Base-by-base conservation (phyloP, 768 basidiomycete genomes). In the Leucogyrophana mollusca region DNA sequence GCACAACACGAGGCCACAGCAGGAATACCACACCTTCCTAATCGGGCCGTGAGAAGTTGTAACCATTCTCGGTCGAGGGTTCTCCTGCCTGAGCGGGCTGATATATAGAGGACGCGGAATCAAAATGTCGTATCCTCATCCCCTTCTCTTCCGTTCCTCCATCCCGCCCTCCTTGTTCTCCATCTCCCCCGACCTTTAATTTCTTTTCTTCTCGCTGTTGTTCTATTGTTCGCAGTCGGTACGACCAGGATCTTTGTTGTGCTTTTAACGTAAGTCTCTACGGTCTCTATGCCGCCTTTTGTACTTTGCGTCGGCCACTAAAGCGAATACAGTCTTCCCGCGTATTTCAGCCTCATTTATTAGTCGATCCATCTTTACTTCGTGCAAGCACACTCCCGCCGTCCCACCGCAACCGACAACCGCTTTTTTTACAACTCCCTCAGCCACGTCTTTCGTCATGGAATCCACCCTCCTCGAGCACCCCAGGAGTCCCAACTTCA, bases 401-500 rank as follows among this genome's bases (percentile, higher is more conserved):
- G 45, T 51, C 45, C 49, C 45, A 52, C 46, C 24, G 44, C 55
- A 40, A 40, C 45, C 37, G 39, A 40, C 47, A 9, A 3, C 32
- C 38, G 34, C 40, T 43, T 45, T 44, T 53, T 44, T 44, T 48
- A 40, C 38, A 32, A 25, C 23, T 44, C 33, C 42, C 37, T 45
- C 36, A 43, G 32, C 47, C 50, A 35, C 55, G 43, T 39, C 30
- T 54, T 40, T 52, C 55, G 51, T 53, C 57, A 74, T 77, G 74
- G 77, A 79, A 55, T 71, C 71, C 38, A 74, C 72, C 39, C 68
- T 73, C 51, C 73, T 76, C 67, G 74, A 76, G 65, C 72, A 73
- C 68, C 68, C 71, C 46, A 73, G 74, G 66, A 65, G 72, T 66
- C 66, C 73, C 59, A 70, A 69, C 64, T 76, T 78, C 64, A 73